Conservation (phyloP, 2,329 filamentous ascomycete species). For the Phialocephala sp. region DNA sequence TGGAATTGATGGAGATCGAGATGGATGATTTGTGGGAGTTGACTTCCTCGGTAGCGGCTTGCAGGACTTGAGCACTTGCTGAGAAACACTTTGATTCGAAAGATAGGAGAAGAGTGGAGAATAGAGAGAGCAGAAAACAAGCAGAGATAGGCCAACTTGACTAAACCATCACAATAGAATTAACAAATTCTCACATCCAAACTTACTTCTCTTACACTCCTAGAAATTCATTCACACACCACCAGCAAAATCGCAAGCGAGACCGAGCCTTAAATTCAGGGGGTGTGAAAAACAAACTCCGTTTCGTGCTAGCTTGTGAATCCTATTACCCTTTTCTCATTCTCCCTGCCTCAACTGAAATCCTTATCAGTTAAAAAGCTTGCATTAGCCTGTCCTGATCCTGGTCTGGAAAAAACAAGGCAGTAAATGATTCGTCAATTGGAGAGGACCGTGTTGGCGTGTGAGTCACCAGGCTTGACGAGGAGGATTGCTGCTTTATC, state of each 20-base stretch:
- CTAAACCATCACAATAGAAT: too few species aligned
- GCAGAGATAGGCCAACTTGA: too few species aligned
- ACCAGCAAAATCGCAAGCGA: not conserved
- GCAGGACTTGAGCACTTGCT: not conserved
- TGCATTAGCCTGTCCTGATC: constrained; percentile 22
- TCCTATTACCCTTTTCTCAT: not conserved
- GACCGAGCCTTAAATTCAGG: not conserved
- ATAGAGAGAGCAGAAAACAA: too few species aligned
- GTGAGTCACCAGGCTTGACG: constrained; percentile 21
- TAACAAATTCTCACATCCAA: not conserved
- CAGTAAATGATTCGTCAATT: constrained; percentile 31
- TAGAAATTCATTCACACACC: not conserved
- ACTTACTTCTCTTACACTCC: not conserved
- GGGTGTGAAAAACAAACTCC: not conserved
- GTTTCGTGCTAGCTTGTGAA: not conserved
- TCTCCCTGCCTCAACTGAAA: not conserved
- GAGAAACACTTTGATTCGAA: not conserved
- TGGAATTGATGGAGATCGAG: not conserved
- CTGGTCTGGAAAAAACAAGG: not conserved
- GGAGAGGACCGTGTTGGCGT: constrained; percentile 17
- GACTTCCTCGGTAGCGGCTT: not conserved
- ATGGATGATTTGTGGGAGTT: not conserved
- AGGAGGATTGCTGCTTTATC: not conserved
- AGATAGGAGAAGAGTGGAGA: too few species aligned
- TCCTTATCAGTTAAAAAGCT: constrained; percentile 15